Evolutionary conservation across 345 rosid species (phyloP), one percentile per base, ranked within the genome.

Genomic region (Punica granatum): DNA sequence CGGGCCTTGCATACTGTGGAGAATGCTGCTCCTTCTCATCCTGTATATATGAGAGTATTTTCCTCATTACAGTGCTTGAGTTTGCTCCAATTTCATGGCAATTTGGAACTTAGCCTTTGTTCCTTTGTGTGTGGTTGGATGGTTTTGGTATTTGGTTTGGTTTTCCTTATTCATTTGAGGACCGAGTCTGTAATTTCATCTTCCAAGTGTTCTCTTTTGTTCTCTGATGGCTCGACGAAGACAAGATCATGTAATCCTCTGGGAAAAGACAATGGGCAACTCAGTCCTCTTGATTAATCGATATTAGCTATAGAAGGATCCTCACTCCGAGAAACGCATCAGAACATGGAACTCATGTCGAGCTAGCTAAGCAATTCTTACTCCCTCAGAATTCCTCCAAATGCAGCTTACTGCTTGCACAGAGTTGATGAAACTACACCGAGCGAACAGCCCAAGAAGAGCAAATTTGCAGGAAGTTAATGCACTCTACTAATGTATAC

Each of bases 21-120:
- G 66, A 60, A 66, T 73, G 80, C 69, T 72, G 69, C 49, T 70
- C 41, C 74, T 79, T 78, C 76, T 75, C 79, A 80, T 81, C 81
- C 84, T 86, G 90, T 86, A 83, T 76, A 86, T 81, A 81, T 75
- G 82, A 72, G 86, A 80, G 79, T 72, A 66, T 37, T 60, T 68
- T 71, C 75, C 75, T 78, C 73, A 77, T 68, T 76, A 76, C 72
- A 80, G 84, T 49, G 54, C 65, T 64, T 60, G 73, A 80, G 80
- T 73, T 79, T 82, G 84, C 76, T 54, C 60, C 56, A 49, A 49
- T 49, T 2, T 49, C 11, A 28, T 51, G 1, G 58, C n/a, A n/a
- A 51, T 51, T 7, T 23, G 28, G 58, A 51, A n/a, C 23, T 51
- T 7, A n/a, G 58, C n/a, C 53, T 18, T 30, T 51, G 58, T n/a